These are phyloP conservation scores for Aspergillus pseudoterreus DNA, from an alignment of 2,329 filamentous ascomycete species.

Conservation along the genomic window DNA sequence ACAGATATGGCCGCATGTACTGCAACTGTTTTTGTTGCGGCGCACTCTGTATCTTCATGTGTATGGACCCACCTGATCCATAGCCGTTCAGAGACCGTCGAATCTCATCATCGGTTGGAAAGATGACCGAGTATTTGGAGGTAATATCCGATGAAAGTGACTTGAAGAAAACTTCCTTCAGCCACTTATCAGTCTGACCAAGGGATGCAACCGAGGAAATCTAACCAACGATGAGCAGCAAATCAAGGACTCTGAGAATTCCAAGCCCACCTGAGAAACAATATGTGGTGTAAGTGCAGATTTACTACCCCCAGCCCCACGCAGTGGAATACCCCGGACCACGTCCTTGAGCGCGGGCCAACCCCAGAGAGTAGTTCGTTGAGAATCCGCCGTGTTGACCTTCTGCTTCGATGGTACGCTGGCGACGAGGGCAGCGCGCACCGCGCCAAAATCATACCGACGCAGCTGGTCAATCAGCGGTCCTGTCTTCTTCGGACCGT, in stretches of 20 bases:
- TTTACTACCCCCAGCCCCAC: constrained; percentile 17
- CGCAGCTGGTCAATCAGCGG: constrained; percentile 56
- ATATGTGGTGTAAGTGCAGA: constrained; percentile 28
- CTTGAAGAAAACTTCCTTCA: constrained; percentile 61
- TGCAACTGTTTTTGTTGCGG: constrained; percentile 70
- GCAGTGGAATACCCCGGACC: constrained; percentile 53
- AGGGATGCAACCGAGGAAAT: constrained; percentile 81
- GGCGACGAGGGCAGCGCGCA: constrained; percentile 70
- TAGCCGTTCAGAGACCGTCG: constrained; percentile 75
- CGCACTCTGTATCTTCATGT: constrained; percentile 69
- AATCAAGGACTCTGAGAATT: background rate
- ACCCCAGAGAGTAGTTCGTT: constrained; percentile 63
- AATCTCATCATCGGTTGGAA: constrained; percentile 77
- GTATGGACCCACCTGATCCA: constrained; percentile 71
- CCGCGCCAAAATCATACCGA: constrained; percentile 64
- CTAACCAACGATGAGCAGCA: constrained; percentile 42
- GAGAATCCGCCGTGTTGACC: constrained; percentile 39
- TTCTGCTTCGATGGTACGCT: constrained; percentile 70
- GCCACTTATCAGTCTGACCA: constrained; percentile 67
- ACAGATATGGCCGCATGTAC: constrained; percentile 67
- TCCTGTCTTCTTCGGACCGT: constrained; percentile 56
- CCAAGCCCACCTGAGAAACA: constrained; percentile 29
- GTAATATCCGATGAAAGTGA: constrained; percentile 30
- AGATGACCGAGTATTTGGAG: constrained; percentile 68
- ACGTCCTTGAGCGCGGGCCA: constrained; percentile 66